phyloP scores from a whole-genome alignment of 495 filamentous ascomycete genomes.

The Xanthoparmelia taractica region DNA sequence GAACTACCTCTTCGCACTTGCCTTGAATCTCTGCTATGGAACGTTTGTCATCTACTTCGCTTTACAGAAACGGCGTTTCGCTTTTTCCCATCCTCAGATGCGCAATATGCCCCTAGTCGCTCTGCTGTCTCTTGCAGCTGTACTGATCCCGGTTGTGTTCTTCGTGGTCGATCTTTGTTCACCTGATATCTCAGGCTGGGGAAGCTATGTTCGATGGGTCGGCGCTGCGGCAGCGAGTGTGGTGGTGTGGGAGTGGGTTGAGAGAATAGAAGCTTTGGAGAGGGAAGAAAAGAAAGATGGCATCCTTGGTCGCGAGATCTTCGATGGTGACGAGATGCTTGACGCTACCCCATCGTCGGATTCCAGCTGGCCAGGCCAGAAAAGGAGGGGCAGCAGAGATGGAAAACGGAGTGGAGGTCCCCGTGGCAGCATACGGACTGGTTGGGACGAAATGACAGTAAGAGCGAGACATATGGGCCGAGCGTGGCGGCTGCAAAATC shows the following conservation, averaged over 20 bases:
- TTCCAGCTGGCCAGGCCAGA: conserved; percentile 40
- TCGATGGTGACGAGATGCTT: conserved; percentile 95
- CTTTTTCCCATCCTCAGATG: conserved; percentile 90
- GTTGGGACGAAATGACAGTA: conserved; percentile 40
- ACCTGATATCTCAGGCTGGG: conserved; percentile 84
- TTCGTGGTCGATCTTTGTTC: conserved; percentile 91
- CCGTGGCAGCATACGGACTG: conserved; percentile 36
- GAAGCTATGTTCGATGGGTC: conserved; percentile 96
- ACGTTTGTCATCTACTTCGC: conserved; percentile 96
- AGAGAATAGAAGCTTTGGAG: conserved; percentile 94
- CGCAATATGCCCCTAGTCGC: conserved; percentile 85
- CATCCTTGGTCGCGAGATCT: conserved; percentile 86
- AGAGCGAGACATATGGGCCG: conserved; percentile 31
- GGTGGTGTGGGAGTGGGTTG: conserved; percentile 99
- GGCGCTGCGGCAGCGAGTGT: conserved; percentile 93
- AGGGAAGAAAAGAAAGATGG: conserved; percentile 94
- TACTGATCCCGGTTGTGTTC: conserved; percentile 88
- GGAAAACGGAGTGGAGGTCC: conserved; percentile 28
- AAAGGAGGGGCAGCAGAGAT: neutral
- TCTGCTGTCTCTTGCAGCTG: conserved; percentile 63
- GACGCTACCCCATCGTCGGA: conserved; percentile 61
- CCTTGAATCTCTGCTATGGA: conserved; percentile 82
- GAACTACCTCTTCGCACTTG: conserved; percentile 86
- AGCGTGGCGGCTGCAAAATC: conserved; percentile 1
- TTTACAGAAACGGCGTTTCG: conserved; percentile 82